Conservation (phyloP, 2,329 filamentous ascomycete genomes). For the Xylaria sp. region DNA sequence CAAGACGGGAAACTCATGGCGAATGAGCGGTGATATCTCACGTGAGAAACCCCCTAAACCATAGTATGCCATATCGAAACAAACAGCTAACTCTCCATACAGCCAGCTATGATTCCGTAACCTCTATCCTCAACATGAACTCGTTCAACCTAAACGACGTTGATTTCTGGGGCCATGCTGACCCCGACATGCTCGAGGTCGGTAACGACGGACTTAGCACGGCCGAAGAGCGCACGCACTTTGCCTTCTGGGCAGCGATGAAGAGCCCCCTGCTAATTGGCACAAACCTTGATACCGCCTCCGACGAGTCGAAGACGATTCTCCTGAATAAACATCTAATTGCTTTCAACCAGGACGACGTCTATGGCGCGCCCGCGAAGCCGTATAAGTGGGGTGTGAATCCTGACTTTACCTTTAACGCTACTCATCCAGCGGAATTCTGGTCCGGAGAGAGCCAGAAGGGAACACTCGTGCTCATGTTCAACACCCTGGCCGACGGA, state of each 20-base stretch:
- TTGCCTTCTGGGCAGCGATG: slow-evolving; percentile 47
- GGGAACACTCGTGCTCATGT: slow-evolving; percentile 43
- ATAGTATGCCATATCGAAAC: background rate
- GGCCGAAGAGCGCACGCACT: slow-evolving; percentile 45
- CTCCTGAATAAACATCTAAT: slow-evolving; percentile 39
- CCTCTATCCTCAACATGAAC: slow-evolving; percentile 44
- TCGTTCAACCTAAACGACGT: slow-evolving; percentile 40
- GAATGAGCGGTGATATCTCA: slow-evolving; percentile 40
- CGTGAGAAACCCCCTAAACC: slow-evolving; percentile 2
- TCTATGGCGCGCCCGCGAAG: slow-evolving; percentile 37
- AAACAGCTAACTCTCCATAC: background rate
- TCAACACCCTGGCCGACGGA: slow-evolving; percentile 38
- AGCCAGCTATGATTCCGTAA: slow-evolving; percentile 18
- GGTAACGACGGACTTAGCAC: slow-evolving; percentile 44
- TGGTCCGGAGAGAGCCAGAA: slow-evolving; percentile 41
- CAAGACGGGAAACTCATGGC: slow-evolving; percentile 43
- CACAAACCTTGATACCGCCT: slow-evolving; percentile 36
- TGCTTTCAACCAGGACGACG: slow-evolving; percentile 43
- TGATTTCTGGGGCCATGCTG: slow-evolving; percentile 46
- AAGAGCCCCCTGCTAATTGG: slow-evolving; percentile 48
- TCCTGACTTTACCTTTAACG: slow-evolving; percentile 45
- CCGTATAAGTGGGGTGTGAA: slow-evolving; percentile 47
- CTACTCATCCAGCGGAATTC: slow-evolving; percentile 43
- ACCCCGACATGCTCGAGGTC: slow-evolving; percentile 48
- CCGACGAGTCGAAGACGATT: slow-evolving; percentile 35